Base-by-base conservation (phyloP, 345 rosid species). In the Chamaenerion angustifolium region DNA sequence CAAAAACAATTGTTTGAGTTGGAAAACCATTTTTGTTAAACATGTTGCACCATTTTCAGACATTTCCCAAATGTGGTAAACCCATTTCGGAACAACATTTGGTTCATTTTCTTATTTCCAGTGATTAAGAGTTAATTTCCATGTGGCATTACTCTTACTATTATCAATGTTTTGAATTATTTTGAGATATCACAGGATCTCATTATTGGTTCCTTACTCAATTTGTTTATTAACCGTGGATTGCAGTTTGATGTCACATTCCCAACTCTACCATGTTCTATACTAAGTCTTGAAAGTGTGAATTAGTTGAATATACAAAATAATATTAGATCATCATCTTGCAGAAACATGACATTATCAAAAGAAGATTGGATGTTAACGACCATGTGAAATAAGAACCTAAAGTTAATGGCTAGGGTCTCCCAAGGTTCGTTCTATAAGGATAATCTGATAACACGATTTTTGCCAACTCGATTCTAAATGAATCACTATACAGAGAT, bases 201-300 rank as follows among this genome's bases (percentile, higher is more conserved):
- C n/a, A n/a, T n/a, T n/a, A n/a, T n/a, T n/a, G n/a, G n/a, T n/a
- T n/a, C n/a, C n/a, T n/a, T n/a, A n/a, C n/a, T n/a, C n/a, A 42
- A 9, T 14, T 31, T 11, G 25, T 42, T 37, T 48, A 54, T 48
- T 41, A 4, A 10, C 35, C 44, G 41, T 56, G 31, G 11, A n/a
- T n/a, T 72, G 75, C 89, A 87, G 95, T 82, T 90, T 49, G 98
- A 90, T 53, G 71, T 90, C 50, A 80, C 87, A 8, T 90, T 90
- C 66, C 96, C 96, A 56, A 89, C 87, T 50, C 71, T 92, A 54
- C 79, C 98, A 8, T 92, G 98, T 68, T 81, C 98, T 40, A 75
- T 92, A 63, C 80, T 87, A 43, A 92, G 96, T 61, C 70, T 92
- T 51, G 98, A 92, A 63, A 95, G 95, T 19, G 87, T 92, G 87